Evolutionary conservation across 345 rosid genomes (phyloP), one percentile per base, ranked within the genome.

Genomic region (Hevea brasiliensis): DNA sequence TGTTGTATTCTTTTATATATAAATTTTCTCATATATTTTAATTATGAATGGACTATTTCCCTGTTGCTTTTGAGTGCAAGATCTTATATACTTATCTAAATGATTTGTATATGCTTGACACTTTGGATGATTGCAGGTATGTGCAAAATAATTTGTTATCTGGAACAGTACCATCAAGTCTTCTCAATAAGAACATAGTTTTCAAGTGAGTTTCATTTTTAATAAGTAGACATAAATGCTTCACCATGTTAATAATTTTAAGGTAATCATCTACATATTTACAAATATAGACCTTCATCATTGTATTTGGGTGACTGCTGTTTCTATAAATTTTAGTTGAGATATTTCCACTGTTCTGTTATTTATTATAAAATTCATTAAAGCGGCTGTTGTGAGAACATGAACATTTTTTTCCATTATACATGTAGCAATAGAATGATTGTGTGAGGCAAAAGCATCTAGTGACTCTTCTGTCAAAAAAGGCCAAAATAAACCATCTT

Each of bases 91-190:
- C 67, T 65, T 42, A 45, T 45, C 41, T 17, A 47, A 27, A 27
- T 29, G n/a, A 21, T 44, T 66, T 26, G 21, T 73, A 54, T 61
- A 17, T 72, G 64, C 78, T 71, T 68, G 74, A 76, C 59, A 63
- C 67, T 15, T 75, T 66, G 83, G 68, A 58, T 70, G 75, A 24
- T 79, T 82, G 84, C 87, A 96, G 99, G 87, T 84, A 90, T 47
- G 79, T 96, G 84, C 98, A 96, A 79, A 91, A 91, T 71, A 96
- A 96, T 78, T 72, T 77, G 88, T 78, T 96, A 75, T 79, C 97
- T 1, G 99, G 98, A 77, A 86, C 55, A 18, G 82, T 93, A 72
- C 99, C 99, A 42, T 84, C 93, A 1, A 79, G 85, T 74, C 82
- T 88, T 70, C 81, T 80, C 64, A 72, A 72, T 65, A 86, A 85